A percentile compares a stretch with the other conserved stretches of the same genome.
These are phyloP conservation scores for Exophiala calicioides DNA, from an alignment of 2,329 filamentous ascomycete species.

Conservation along the genomic window DNA sequence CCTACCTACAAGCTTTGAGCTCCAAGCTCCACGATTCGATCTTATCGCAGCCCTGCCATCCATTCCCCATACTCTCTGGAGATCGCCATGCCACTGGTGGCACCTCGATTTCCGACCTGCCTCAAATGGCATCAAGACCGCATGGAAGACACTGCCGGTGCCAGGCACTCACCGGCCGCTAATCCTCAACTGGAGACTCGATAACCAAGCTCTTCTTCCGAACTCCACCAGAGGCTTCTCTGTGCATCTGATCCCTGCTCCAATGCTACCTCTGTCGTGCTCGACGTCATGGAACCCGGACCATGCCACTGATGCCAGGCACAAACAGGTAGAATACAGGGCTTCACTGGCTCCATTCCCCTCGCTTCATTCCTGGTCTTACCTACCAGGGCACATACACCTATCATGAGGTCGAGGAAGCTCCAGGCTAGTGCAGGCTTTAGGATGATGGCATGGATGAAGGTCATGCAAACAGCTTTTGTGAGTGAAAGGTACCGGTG, in stretches of 20 bases:
- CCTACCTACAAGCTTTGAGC: slow-evolving; percentile 1
- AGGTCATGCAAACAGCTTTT: too few species aligned
- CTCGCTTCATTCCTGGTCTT: neutral
- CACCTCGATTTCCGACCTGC: slow-evolving; percentile 11
- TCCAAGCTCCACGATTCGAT: slow-evolving; percentile 10
- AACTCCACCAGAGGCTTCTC: slow-evolving; percentile 4
- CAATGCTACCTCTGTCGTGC: slow-evolving; percentile 20
- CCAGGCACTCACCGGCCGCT: slow-evolving; percentile 1
- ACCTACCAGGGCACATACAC: slow-evolving; percentile 9
- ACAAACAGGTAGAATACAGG: neutral
- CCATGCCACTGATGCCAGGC: neutral
- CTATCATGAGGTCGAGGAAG: slow-evolving; percentile 6
- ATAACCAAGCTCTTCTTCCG: slow-evolving; percentile 6
- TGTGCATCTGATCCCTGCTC: slow-evolving; percentile 10
- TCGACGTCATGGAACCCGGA: slow-evolving; percentile 20
- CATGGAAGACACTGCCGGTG: neutral
- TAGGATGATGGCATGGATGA: slow-evolving; percentile 11
- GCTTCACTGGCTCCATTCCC: neutral
- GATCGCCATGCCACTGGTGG: too few species aligned
- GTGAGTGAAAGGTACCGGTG: neutral
- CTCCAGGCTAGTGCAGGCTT: slow-evolving; percentile 16
- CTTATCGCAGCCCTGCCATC: slow-evolving; percentile 15
- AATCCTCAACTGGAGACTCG: slow-evolving; percentile 1
- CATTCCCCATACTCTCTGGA: too few species aligned
- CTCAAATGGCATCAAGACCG: slow-evolving; percentile 1